phyloP scores from a whole-genome alignment of 2,329 filamentous ascomycete genomes.

The Sporothrix dimorphospora region DNA sequence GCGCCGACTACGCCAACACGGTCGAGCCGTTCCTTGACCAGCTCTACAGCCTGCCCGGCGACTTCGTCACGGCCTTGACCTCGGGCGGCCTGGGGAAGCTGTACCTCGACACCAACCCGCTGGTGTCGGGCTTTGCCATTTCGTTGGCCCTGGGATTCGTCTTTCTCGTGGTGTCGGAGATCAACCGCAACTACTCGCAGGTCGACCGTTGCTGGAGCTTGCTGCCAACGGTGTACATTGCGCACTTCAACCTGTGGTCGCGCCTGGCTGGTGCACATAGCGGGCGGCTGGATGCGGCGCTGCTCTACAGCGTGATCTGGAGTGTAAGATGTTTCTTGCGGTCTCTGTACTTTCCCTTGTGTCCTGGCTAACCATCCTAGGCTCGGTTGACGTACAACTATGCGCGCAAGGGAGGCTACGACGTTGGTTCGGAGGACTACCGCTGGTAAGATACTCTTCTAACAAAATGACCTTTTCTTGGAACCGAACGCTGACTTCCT shows the following conservation, averaged over 20 bases:
- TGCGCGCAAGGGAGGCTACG: constrained; percentile 92
- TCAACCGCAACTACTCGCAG: constrained; percentile 96
- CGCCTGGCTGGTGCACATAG: constrained; percentile 72
- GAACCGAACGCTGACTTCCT: not conserved
- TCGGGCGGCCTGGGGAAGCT: constrained; percentile 54
- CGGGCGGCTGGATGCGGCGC: constrained; percentile 70
- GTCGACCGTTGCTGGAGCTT: constrained; percentile 92
- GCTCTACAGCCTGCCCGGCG: constrained; percentile 69
- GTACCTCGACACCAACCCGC: constrained; percentile 84
- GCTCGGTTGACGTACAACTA: constrained; percentile 91
- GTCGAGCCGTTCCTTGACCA: constrained; percentile 75
- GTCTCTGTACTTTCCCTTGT: not conserved
- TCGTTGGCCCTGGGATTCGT: constrained; percentile 71
- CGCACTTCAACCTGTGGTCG: constrained; percentile 83
- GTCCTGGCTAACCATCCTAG: constrained; percentile 48
- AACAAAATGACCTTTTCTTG: too few relatives aligned
- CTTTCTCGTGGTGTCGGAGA: constrained; percentile 76
- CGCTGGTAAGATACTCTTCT: constrained; percentile 63
- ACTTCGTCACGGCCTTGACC: constrained; percentile 61
- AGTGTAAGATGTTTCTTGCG: constrained; percentile 59
- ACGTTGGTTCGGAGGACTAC: constrained; percentile 89
- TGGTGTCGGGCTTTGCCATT: constrained; percentile 73
- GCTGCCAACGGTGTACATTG: constrained; percentile 82
- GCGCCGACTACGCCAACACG: constrained; percentile 73
- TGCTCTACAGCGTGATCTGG: constrained; percentile 75